These are phyloP conservation scores for Triglochin maritima DNA, from an alignment of 106 monocot species.

Conservation along the genomic window DNA sequence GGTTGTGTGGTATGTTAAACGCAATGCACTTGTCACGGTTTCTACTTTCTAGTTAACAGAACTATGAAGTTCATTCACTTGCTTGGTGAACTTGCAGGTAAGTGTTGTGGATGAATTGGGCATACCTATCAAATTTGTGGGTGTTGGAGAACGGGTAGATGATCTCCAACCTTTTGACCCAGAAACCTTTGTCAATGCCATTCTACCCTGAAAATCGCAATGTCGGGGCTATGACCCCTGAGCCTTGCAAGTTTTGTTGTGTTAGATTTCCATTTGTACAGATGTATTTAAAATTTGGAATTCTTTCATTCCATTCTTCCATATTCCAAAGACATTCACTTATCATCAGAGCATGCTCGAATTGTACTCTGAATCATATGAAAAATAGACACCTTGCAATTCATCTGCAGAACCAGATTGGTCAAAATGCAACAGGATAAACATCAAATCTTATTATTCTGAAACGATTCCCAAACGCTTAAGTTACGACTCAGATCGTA, in stretches of 20 bases:
- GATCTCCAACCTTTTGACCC: slow-evolving; percentile 97
- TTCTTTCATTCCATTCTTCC: not conserved
- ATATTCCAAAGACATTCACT: not conserved
- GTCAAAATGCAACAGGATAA: too few species aligned
- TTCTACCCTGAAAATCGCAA: slow-evolving; percentile 47
- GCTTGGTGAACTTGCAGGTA: slow-evolving; percentile 32
- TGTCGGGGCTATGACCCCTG: not conserved
- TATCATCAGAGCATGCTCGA: not conserved
- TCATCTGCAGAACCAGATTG: too few species aligned
- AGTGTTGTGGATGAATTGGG: slow-evolving; percentile 96
- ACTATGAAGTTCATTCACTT: not conserved
- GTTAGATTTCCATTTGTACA: not conserved
- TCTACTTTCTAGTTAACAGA: not conserved
- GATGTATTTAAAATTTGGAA: not conserved
- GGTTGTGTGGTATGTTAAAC: slow-evolving; percentile 77
- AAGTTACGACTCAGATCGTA: too few species aligned
- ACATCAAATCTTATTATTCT: too few species aligned
- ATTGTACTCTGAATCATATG: not conserved
- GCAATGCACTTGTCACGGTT: not conserved
- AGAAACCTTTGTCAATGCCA: slow-evolving; percentile 84
- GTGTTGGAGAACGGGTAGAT: slow-evolving; percentile 84
- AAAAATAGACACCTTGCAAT: too few species aligned
- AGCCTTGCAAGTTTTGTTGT: not conserved
- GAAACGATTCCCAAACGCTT: too few species aligned
- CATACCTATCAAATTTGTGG: slow-evolving; percentile 93